Conservation (phyloP, 164 flowering plant species). For the Macadamia integrifolia region DNA sequence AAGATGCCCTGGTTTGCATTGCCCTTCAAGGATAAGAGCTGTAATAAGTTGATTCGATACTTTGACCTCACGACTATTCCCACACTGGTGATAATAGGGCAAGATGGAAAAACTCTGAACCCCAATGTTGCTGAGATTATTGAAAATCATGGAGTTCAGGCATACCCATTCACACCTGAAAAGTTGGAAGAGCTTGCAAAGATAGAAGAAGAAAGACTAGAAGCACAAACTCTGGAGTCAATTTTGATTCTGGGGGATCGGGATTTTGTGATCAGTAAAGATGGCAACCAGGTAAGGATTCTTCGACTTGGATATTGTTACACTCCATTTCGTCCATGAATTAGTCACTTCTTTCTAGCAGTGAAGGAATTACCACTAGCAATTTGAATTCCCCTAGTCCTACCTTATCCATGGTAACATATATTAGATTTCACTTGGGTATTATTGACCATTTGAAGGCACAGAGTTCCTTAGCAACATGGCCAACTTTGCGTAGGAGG, state of each 20-base stretch:
- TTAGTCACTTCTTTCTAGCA: no score
- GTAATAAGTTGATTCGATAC: slow-evolving; percentile 34
- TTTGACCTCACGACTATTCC: slow-evolving; percentile 43
- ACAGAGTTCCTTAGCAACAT: no score
- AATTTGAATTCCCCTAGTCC: no score
- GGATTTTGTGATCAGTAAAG: slow-evolving; percentile 30
- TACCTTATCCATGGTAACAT: no score
- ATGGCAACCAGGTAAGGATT: slow-evolving; percentile 23
- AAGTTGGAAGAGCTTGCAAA: slow-evolving; percentile 30
- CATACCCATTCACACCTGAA: slow-evolving; percentile 52
- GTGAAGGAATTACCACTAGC: no score
- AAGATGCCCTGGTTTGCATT: slow-evolving; percentile 41
- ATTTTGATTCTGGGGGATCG: slow-evolving; percentile 25
- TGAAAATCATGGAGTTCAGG: slow-evolving; percentile 42
- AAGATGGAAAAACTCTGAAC: slow-evolving; percentile 51
- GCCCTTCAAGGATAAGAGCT: slow-evolving; percentile 37
- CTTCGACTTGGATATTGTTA: slow-evolving; percentile 2
- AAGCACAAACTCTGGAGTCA: slow-evolving; percentile 30
- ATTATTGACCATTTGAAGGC: no score
- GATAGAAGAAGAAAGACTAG: slow-evolving; percentile 23
- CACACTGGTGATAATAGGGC: slow-evolving; percentile 43
- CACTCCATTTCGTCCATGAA: no score
- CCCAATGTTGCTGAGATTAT: slow-evolving; percentile 41
- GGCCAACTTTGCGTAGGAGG: no score
- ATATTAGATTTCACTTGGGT: no score